Percentiles rank a stretch among this genome's conserved stretches.
Evolutionary conservation across 306 rosid species (phyloP).

Genomic region (Ochetophila trinervis): DNA sequence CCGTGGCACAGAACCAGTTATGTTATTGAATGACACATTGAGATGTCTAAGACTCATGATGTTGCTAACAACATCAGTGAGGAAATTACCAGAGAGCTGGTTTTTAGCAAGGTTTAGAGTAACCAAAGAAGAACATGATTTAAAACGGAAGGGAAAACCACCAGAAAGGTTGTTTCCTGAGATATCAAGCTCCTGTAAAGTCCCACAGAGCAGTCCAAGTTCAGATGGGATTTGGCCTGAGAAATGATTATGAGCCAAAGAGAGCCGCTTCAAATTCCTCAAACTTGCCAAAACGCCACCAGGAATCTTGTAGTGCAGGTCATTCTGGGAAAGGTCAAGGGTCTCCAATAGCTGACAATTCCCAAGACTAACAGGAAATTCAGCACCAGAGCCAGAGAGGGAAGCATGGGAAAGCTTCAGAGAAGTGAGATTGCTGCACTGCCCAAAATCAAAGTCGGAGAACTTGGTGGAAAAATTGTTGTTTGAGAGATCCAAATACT

Average conservation of each 20-base stretch:
- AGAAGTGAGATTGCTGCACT: constrained; percentile 40
- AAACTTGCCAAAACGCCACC: constrained; percentile 34
- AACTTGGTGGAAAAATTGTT: constrained; percentile 50
- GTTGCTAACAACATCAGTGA: constrained; percentile 38
- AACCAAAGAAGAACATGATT: constrained; percentile 43
- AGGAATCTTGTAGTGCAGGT: constrained; percentile 40
- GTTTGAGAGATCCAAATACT: constrained; percentile 50
- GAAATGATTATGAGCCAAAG: constrained; percentile 41
- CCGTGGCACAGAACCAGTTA: constrained; percentile 53
- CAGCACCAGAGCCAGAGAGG: constrained; percentile 22
- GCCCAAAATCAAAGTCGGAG: constrained; percentile 38
- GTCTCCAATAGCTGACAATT: constrained; percentile 43
- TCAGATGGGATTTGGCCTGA: constrained; percentile 51
- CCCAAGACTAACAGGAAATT: constrained; percentile 39
- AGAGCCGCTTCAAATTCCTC: constrained; percentile 44
- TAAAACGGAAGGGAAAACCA: constrained; percentile 47
- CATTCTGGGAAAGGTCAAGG: constrained; percentile 54
- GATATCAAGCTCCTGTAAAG: constrained; percentile 52
- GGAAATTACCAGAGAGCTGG: constrained; percentile 48
- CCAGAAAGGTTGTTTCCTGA: constrained; percentile 52
- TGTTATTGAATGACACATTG: constrained; percentile 55
- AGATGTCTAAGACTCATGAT: constrained; percentile 44
- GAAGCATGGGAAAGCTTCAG: constrained; percentile 42
- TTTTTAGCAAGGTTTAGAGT: constrained; percentile 53
- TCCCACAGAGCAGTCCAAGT: constrained; percentile 41